Evolutionary conservation across 345 rosid species (phyloP).

Genomic region (Acer saccharum): DNA sequence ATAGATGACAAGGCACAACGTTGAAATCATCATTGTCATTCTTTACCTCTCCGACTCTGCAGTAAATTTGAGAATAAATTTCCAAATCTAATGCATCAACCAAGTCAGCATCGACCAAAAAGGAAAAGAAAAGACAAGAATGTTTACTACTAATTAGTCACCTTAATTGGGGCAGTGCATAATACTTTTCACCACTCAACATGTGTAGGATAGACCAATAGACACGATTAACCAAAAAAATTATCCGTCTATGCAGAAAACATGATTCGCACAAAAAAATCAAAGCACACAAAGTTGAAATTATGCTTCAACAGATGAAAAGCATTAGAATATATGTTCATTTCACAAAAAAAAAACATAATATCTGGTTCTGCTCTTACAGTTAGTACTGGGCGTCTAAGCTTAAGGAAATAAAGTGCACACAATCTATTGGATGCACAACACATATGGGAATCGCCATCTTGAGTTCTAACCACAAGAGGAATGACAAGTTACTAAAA

Average conservation of each 20-base stretch:
- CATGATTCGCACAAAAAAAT: not conserved
- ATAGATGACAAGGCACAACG: not conserved
- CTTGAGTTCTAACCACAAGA: constrained; percentile 1
- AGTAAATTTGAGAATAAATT: not conserved
- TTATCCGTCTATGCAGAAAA: not conserved
- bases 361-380: not conserved
- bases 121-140: not conserved
- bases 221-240: not conserved
- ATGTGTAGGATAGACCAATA: not conserved
- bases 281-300: not conserved
- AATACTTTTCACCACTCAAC: not conserved
- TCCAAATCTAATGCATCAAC: not conserved
- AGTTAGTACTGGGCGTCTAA: constrained; percentile 1
- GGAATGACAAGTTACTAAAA: not conserved
- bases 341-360: constrained; percentile 1
- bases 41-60: not conserved
- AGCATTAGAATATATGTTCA: not conserved
- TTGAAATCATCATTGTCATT: not conserved
- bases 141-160: not conserved
- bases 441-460: not conserved
- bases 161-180: not conserved
- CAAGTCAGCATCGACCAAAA: not conserved
- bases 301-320: not conserved
- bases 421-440: constrained; percentile 4
- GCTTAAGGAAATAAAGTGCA: constrained; percentile 4